phyloP scores from a whole-genome alignment of 768 basidiomycete genomes.

The Xerocomellus amylosporus region DNA sequence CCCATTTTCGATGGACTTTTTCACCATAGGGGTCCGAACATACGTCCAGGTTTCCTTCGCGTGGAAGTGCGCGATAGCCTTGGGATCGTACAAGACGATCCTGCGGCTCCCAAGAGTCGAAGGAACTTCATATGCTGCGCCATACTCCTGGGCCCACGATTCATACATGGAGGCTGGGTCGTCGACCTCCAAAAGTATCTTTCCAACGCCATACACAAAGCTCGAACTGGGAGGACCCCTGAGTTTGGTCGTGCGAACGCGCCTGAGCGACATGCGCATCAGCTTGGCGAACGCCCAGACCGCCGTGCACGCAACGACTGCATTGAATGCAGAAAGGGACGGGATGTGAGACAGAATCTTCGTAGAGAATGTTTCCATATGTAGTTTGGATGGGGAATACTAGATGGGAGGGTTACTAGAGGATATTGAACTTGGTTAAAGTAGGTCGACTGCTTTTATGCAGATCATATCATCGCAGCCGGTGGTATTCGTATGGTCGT shows the following conservation, averaged over 20 bases:
- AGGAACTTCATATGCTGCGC: conserved; percentile 8
- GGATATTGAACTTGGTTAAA: no score
- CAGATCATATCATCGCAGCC: no score
- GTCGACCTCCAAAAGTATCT: background rate
- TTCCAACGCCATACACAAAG: conserved; percentile 15
- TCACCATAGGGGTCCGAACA: conserved; percentile 32
- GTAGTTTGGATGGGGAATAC: background rate
- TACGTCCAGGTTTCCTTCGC: conserved; percentile 31
- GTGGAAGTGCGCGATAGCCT: conserved; percentile 16
- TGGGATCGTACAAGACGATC: conserved; percentile 40
- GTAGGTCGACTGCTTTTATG: no score
- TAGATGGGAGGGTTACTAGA: background rate
- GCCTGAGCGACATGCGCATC: background rate
- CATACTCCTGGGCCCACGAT: conserved; percentile 17
- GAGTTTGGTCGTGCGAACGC: background rate
- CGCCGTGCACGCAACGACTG: background rate
- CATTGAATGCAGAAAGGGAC: background rate
- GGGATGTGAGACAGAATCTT: background rate
- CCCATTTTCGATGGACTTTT: background rate
- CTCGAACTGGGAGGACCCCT: conserved; percentile 14
- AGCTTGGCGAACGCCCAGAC: conserved; percentile 11
- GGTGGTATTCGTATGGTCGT: no score
- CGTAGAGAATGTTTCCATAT: background rate
- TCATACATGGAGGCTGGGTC: conserved; percentile 12
- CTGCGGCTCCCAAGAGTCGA: background rate